Evolutionary conservation across 768 basidiomycete species (phyloP).

Genomic region (Coprinopsis sp.): DNA sequence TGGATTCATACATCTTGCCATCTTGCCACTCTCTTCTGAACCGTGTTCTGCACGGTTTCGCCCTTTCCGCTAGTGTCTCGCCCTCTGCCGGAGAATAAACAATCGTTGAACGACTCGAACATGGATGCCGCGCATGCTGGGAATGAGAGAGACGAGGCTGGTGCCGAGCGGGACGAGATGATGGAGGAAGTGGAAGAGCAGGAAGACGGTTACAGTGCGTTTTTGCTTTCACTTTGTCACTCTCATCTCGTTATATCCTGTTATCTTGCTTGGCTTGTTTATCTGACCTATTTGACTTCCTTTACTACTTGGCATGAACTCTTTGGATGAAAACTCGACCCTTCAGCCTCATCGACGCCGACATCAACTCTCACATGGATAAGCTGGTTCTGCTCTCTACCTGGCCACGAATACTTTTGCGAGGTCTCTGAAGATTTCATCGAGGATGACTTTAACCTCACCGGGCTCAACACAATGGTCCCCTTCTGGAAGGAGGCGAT

Average conservation of each 20-base stretch:
- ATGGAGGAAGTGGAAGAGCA: slow-evolving; percentile 82
- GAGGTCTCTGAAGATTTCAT: slow-evolving; percentile 99
- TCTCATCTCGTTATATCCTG: slow-evolving; percentile 11
- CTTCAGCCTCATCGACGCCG: slow-evolving; percentile 81
- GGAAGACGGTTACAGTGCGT: slow-evolving; percentile 78
- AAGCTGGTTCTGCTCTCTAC: slow-evolving; percentile 92
- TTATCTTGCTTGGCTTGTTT: slow-evolving; percentile 10
- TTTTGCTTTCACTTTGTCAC: slow-evolving; percentile 14
- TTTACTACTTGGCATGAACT: slow-evolving; percentile 20
- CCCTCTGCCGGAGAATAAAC: slow-evolving; percentile 28
- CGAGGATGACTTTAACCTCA: slow-evolving; percentile 98
- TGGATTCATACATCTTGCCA: slow-evolving; percentile 11
- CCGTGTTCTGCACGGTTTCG: neutral
- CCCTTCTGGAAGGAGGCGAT: slow-evolving; percentile 99
- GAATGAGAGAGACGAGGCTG: slow-evolving; percentile 57
- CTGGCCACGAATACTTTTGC: slow-evolving; percentile 96
- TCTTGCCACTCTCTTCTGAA: neutral
- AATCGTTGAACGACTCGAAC: too few species aligned
- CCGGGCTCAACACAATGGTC: slow-evolving; percentile 91
- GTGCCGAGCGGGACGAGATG: slow-evolving; percentile 66
- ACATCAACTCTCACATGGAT: slow-evolving; percentile 94
- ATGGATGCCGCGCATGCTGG: slow-evolving; percentile 45
- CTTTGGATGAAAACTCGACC: too few species aligned
- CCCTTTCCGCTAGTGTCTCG: slow-evolving; percentile 24
- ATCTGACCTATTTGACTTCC: slow-evolving; percentile 11